Percentiles rank a stretch among this genome's conserved stretches.
Evolutionary conservation across 2,329 filamentous ascomycete species (phyloP).

Genomic region (Ascochyta rabiei): DNA sequence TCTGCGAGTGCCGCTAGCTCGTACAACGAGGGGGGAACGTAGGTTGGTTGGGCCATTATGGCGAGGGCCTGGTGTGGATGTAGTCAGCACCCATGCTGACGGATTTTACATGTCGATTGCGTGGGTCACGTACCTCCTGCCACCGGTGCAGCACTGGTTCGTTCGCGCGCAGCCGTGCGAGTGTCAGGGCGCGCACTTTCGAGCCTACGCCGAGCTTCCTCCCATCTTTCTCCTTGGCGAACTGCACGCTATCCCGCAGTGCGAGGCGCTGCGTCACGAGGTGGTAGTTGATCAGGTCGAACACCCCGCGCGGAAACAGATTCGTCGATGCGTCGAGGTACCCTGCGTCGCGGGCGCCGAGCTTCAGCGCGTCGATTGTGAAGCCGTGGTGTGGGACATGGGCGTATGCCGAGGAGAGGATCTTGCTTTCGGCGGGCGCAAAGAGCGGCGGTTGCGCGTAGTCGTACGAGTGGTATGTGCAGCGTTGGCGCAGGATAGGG

Average conservation of each 20-base stretch:
- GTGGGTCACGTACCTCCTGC: conserved; percentile 72
- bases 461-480: conserved; percentile 46
- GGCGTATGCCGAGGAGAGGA: conserved; percentile 79
- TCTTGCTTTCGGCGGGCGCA: conserved; percentile 70
- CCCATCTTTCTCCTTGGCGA: conserved; percentile 34
- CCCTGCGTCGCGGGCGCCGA: conserved; percentile 82
- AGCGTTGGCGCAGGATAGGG: conserved; percentile 24
- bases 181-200: conserved; percentile 73
- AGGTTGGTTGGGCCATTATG: conserved; percentile 83
- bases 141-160: conserved; percentile 73
- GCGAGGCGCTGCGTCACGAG: conserved; percentile 69
- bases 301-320: conserved; percentile 78
- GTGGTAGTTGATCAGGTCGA: conserved; percentile 82
- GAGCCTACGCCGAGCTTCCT: conserved; percentile 57
- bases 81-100: conserved; percentile 34
- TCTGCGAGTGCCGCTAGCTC: conserved; percentile 86
- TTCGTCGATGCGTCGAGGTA: conserved; percentile 87
- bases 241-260: conserved; percentile 59
- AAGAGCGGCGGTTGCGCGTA: conserved; percentile 62
- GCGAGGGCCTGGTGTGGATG: conserved; percentile 71
- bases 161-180: conserved; percentile 80
- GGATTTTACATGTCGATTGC: too few species aligned
- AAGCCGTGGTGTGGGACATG: conserved; percentile 87
- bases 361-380: conserved; percentile 71
- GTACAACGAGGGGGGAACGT: conserved; percentile 74